Conservation (phyloP, 257 asterid species). For the Datura wrightii region DNA sequence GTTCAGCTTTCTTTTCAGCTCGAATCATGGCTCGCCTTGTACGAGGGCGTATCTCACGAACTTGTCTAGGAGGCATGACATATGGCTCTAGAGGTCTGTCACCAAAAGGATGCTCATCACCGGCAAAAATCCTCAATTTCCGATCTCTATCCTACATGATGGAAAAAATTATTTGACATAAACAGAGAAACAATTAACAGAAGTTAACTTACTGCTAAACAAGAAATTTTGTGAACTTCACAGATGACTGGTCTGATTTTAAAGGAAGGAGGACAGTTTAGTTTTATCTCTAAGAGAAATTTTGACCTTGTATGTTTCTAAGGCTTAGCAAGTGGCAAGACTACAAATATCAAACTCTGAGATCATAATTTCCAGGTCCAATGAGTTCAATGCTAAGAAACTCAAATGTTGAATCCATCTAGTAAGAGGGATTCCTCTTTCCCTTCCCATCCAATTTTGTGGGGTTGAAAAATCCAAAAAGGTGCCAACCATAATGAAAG, state of each 20-base stretch:
- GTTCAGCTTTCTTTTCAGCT: conserved; percentile 92
- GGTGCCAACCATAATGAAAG: neutral
- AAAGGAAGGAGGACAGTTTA: neutral
- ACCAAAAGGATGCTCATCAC: conserved; percentile 82
- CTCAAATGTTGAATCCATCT: neutral
- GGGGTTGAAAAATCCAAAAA: neutral
- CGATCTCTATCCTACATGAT: conserved; percentile 78
- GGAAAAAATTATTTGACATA: neutral
- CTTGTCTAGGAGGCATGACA: conserved; percentile 85
- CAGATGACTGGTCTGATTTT: neutral
- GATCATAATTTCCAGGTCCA: neutral
- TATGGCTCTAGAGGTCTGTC: conserved; percentile 75
- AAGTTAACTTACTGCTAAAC: neutral
- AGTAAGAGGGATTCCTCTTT: neutral
- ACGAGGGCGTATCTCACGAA: conserved; percentile 93
- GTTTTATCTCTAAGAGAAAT: neutral
- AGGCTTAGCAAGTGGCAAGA: neutral
- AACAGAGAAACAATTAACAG: neutral
- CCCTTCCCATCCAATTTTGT: neutral
- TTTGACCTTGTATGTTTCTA: neutral
- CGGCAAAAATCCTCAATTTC: conserved; percentile 88
- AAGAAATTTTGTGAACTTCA: neutral
- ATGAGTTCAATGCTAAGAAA: neutral
- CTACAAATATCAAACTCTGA: neutral
- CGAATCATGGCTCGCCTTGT: conserved; percentile 86